Conservation (phyloP, 345 rosid species). For the Microcos paniculata region DNA sequence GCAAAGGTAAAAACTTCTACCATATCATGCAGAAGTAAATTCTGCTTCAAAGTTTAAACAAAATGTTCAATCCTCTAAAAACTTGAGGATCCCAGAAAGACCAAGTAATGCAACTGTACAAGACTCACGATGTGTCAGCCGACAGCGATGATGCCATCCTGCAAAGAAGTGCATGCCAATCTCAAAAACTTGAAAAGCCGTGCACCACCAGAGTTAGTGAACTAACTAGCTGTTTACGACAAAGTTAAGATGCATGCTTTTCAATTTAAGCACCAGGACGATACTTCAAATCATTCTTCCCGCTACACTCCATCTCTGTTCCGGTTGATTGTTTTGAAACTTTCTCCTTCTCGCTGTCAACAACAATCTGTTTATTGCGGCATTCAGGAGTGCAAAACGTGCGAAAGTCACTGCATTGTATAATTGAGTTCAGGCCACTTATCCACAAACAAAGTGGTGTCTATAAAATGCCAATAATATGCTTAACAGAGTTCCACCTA, state of each 20-base stretch:
- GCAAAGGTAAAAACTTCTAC: background rate
- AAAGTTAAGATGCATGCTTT: background rate
- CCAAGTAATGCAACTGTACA: background rate
- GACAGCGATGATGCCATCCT: background rate
- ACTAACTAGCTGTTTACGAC: background rate
- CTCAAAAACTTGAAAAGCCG: conserved; percentile 28
- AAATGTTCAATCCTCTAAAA: background rate
- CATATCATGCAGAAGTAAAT: background rate
- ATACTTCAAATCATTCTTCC: conserved; percentile 8
- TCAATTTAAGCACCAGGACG: background rate
- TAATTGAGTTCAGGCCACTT: background rate
- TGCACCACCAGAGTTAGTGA: conserved; percentile 16
- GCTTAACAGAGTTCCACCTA: background rate
- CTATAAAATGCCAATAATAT: background rate
- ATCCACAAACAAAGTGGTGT: background rate
- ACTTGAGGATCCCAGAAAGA: conserved; percentile 13
- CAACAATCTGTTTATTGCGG: conserved; percentile 20
- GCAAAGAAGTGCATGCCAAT: conserved; percentile 27
- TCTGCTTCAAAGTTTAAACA: conserved; percentile 3
- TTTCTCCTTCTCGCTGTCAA: conserved; percentile 20
- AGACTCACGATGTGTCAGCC: conserved; percentile 9
- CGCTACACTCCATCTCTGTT: conserved; percentile 1
- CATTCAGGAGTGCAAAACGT: conserved; percentile 40
- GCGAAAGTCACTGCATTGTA: conserved; percentile 26
- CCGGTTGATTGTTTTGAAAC: conserved; percentile 1